These are phyloP conservation scores for Cornus florida DNA, from an alignment of 148 eudicot species.

Conservation along the genomic window DNA sequence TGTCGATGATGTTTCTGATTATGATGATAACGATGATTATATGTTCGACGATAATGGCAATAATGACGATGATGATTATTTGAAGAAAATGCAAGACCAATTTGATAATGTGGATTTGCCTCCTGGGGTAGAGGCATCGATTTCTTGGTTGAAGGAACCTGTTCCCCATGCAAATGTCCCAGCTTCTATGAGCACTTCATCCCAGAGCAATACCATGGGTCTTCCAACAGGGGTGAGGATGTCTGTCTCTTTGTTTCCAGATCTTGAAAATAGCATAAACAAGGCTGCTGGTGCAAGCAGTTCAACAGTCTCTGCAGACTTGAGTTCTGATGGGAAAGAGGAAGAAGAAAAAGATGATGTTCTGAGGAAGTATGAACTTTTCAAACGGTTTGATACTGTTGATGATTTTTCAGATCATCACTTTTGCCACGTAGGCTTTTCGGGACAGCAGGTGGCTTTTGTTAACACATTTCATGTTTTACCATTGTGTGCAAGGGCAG, in stretches of 20 bases:
- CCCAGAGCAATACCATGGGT: slow-evolving; percentile 6
- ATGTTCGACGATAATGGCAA: slow-evolving; percentile 19
- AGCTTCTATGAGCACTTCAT: slow-evolving; percentile 20
- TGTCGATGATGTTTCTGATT: slow-evolving; percentile 19
- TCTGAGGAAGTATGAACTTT: slow-evolving; percentile 49
- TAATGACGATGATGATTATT: slow-evolving; percentile 47
- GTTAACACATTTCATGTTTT: not conserved
- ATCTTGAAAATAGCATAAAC: not conserved
- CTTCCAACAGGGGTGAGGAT: slow-evolving; percentile 13
- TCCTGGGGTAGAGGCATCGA: slow-evolving; percentile 83
- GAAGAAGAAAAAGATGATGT: slow-evolving; percentile 43
- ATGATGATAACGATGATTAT: slow-evolving; percentile 34
- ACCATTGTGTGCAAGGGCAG: not conserved
- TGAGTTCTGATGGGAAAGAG: slow-evolving; percentile 36
- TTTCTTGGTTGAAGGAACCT: slow-evolving; percentile 59
- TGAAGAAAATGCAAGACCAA: slow-evolving; percentile 67
- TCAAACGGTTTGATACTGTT: slow-evolving; percentile 71
- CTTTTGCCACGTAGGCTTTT: slow-evolving; percentile 23
- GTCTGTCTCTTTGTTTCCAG: slow-evolving; percentile 4
- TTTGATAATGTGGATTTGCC: slow-evolving; percentile 86
- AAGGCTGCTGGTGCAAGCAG: slow-evolving; percentile 35
- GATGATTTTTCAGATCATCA: slow-evolving; percentile 71
- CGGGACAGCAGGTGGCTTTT: slow-evolving; percentile 48
- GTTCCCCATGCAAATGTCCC: slow-evolving; percentile 27
- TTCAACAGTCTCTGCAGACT: slow-evolving; percentile 32